Conservation (phyloP, 306 rosid species). For the Quercus cerris region DNA sequence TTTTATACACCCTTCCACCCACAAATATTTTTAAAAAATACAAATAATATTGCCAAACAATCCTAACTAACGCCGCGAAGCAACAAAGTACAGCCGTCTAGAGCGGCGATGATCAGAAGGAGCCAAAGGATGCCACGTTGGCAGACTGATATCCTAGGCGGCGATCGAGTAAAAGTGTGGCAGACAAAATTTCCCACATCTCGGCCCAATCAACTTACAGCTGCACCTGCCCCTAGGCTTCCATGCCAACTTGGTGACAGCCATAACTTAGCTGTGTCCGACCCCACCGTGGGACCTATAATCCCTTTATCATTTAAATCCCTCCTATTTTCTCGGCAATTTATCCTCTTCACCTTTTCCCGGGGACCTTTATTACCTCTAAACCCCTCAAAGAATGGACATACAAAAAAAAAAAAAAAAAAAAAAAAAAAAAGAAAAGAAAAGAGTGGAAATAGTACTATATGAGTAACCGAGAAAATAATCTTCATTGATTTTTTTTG, state of each 20-base stretch:
- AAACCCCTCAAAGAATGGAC: too few species aligned
- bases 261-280: slow-evolving; percentile 44
- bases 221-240: neutral
- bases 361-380: neutral
- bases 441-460: too few species aligned
- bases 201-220: slow-evolving; percentile 21
- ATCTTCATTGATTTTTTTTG: too few species aligned
- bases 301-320: neutral
- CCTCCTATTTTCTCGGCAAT: neutral
- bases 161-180: neutral
- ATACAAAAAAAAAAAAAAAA: too few species aligned
- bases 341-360: neutral
- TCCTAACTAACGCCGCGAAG: accelerated
- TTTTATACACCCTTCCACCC: accelerated
- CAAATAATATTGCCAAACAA: accelerated
- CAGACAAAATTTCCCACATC: neutral
- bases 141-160: neutral
- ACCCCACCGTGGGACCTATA: slow-evolving; percentile 25
- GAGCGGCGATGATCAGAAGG: neutral
- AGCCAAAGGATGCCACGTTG: slow-evolving; percentile 26
- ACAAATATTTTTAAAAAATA: too few species aligned
- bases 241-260: slow-evolving; percentile 51
- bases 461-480: too few species aligned
- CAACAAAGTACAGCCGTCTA: slow-evolving; percentile 1
- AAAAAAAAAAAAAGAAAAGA: accelerated